phyloP scores from a whole-genome alignment of 306 rosid species.

The Senna siamea region DNA sequence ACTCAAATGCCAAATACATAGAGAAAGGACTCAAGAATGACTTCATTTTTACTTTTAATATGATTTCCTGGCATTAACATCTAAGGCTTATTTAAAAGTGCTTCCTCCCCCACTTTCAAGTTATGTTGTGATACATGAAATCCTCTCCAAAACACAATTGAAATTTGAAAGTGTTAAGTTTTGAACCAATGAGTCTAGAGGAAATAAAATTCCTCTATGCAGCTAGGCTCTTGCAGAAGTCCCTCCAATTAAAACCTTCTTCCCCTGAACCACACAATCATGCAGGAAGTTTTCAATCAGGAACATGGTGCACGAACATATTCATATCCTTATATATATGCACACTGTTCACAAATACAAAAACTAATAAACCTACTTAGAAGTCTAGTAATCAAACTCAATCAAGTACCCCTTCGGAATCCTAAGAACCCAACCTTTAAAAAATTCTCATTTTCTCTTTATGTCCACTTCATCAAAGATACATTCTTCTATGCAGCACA shows the following conservation, averaged over 20 bases:
- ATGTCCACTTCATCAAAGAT: conserved; percentile 12
- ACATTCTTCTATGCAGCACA: background rate
- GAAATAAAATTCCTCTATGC: background rate
- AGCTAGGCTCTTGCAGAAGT: conserved; percentile 2
- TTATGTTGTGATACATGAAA: conserved; percentile 15
- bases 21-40: background rate
- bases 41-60: conserved; percentile 10
- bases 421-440: conserved; percentile 10
- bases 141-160: conserved; percentile 17
- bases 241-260: too few species aligned
- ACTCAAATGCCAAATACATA: conserved; percentile 21
- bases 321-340: background rate
- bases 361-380: conserved; percentile 34
- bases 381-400: conserved; percentile 19
- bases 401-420: conserved; percentile 6
- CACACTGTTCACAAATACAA: background rate
- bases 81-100: background rate
- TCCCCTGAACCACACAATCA: background rate
- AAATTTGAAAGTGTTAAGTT: background rate
- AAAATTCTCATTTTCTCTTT: conserved; percentile 12
- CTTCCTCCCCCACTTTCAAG: conserved; percentile 1
- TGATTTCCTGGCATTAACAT: background rate
- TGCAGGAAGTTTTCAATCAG: background rate
- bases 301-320: conserved; percentile 19
- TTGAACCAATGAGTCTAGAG: background rate